phyloP scores from a whole-genome alignment of 2,329 filamentous ascomycete genomes.

The Alternaria sp. region DNA sequence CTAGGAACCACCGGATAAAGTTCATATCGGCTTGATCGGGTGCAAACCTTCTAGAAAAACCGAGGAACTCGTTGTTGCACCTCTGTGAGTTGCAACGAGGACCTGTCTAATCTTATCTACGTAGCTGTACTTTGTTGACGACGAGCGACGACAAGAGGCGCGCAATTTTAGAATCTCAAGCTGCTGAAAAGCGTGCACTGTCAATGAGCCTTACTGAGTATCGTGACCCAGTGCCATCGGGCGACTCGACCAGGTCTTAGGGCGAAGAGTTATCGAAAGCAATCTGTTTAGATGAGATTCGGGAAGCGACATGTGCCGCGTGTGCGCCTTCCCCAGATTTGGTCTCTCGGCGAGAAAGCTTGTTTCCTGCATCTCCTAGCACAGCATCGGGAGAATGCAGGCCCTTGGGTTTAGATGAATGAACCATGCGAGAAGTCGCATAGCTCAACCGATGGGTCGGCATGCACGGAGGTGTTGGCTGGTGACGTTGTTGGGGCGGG shows the following conservation, averaged over 20 bases:
- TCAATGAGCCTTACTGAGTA: background rate
- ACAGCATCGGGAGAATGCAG: background rate
- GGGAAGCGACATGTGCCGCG: slow-evolving; percentile 11
- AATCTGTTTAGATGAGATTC: slow-evolving; percentile 19
- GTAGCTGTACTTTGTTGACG: background rate
- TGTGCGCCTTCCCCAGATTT: slow-evolving; percentile 2
- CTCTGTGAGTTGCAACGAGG: background rate
- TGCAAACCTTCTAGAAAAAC: background rate
- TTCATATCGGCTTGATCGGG: background rate
- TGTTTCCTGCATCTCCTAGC: slow-evolving; percentile 5
- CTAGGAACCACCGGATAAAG: slow-evolving; percentile 15
- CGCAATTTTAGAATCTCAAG: background rate
- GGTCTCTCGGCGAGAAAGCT: slow-evolving; percentile 12
- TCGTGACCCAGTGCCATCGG: background rate
- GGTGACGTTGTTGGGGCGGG: background rate
- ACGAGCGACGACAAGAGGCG: background rate
- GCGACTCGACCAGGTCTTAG: slow-evolving; percentile 1
- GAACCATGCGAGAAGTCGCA: background rate
- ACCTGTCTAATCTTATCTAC: background rate
- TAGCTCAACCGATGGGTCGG: background rate
- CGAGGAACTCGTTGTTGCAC: background rate
- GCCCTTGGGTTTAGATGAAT: background rate
- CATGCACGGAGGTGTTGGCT: background rate
- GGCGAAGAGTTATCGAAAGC: slow-evolving; percentile 11
- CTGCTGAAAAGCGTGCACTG: background rate